Percentiles rank a stretch among this genome's conserved stretches.
Evolutionary conservation across 106 monocot genomes (phyloP).

Genomic region (Acorus calamus): DNA sequence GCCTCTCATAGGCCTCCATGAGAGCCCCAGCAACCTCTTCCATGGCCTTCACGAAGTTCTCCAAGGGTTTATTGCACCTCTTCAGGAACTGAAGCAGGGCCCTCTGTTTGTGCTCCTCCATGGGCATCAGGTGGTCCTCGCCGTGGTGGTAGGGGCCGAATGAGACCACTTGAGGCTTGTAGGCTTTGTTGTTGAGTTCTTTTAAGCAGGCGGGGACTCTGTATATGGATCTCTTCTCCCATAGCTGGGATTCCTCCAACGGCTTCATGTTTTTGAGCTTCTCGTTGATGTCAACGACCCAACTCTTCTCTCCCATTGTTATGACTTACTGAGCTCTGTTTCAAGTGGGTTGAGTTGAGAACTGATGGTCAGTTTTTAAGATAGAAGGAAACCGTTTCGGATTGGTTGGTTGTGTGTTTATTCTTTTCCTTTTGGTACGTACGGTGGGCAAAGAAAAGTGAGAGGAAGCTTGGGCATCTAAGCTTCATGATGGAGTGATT

Average conservation of each 20-base stretch:
- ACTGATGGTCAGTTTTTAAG: no score
- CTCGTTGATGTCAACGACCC: slow-evolving; percentile 14
- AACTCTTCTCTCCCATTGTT: slow-evolving; percentile 1
- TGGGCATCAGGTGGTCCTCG: slow-evolving; percentile 3
- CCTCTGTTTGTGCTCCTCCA: slow-evolving; percentile 29
- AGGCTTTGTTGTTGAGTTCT: slow-evolving; percentile 12
- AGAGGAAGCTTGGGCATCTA: no score
- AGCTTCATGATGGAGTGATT: no score
- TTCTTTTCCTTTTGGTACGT: no score
- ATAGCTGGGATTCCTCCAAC: neutral
- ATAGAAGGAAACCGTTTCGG: no score
- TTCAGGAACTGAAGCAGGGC: slow-evolving; percentile 22
- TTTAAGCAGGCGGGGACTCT: slow-evolving; percentile 16
- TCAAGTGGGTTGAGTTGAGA: no score
- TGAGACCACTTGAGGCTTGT: slow-evolving; percentile 17
- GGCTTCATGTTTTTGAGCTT: neutral
- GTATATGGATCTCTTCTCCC: slow-evolving; percentile 17
- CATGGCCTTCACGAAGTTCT: slow-evolving; percentile 5
- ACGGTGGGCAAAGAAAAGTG: no score
- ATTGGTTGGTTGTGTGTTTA: no score
- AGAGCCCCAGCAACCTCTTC: slow-evolving; percentile 10
- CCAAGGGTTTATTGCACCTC: slow-evolving; percentile 3
- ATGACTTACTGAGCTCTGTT: neutral
- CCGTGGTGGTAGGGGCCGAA: slow-evolving; percentile 26
- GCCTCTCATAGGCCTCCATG: slow-evolving; percentile 10